phyloP scores from a whole-genome alignment of 2,329 filamentous ascomycete species.

The Byssoonygena ceratinophila region DNA sequence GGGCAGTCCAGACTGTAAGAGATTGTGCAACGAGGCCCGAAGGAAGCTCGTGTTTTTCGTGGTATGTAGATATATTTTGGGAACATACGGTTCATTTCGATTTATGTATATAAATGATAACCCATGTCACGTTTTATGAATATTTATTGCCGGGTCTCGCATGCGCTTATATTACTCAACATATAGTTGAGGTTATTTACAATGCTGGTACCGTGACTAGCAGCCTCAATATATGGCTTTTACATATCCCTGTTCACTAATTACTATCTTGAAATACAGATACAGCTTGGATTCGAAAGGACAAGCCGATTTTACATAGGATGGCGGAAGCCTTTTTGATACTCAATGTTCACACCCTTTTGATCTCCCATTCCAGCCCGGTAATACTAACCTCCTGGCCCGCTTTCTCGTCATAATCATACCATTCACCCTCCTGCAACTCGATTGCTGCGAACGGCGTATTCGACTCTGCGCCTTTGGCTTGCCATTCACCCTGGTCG shows the following conservation, averaged over 20 bases:
- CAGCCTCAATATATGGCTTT: too few relatives aligned
- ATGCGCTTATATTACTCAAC: too few relatives aligned
- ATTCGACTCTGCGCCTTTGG: constrained; percentile 65
- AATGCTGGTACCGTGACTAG: too few relatives aligned
- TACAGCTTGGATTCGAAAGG: too few relatives aligned
- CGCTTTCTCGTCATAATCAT: constrained; percentile 92
- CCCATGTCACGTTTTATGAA: not conserved
- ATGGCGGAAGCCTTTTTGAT: too few relatives aligned
- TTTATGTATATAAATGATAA: not conserved
- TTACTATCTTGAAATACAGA: too few relatives aligned
- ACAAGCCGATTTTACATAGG: too few relatives aligned
- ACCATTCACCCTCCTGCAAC: constrained; percentile 86
- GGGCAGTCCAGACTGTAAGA: constrained; percentile 4
- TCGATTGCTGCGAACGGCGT: constrained; percentile 78
- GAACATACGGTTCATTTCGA: too few relatives aligned
- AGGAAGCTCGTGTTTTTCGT: not conserved
- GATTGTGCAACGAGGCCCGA: too few relatives aligned
- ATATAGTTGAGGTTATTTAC: too few relatives aligned
- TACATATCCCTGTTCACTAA: too few relatives aligned
- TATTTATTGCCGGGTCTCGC: too few relatives aligned
- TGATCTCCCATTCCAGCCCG: constrained; percentile 77
- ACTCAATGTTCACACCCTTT: constrained; percentile 59
- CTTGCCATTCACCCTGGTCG: constrained; percentile 80
- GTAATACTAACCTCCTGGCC: constrained; percentile 87
- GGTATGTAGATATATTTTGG: not conserved